Evolutionary conservation across 768 basidiomycete species (phyloP).

Genomic region (Kwoniella mangroviensis): DNA sequence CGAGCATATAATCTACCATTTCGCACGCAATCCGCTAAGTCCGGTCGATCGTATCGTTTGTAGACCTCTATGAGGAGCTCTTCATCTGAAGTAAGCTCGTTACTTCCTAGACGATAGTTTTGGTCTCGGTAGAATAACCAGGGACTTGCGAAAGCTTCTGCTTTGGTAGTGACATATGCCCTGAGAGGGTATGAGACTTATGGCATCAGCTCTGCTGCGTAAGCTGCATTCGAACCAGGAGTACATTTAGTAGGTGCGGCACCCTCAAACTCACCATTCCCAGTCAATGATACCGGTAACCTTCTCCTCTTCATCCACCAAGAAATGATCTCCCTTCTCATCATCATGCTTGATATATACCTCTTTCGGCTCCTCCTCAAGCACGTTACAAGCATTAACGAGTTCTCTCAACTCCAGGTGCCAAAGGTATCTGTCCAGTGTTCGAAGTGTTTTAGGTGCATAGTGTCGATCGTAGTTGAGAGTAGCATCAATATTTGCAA

Average conservation of each 20-base stretch:
- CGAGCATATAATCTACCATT: constrained; percentile 23
- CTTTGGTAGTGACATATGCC: constrained; percentile 23
- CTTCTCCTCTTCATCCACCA: constrained; percentile 41
- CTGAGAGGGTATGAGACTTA: constrained; percentile 1
- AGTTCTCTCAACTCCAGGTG: constrained; percentile 20
- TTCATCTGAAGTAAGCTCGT: constrained; percentile 15
- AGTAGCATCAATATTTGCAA: constrained; percentile 17
- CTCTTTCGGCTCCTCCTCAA: background rate
- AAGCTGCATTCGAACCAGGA: too few species aligned
- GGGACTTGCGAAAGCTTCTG: constrained; percentile 23
- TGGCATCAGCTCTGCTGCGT: too few species aligned
- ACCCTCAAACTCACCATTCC: constrained; percentile 39
- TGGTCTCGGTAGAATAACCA: background rate
- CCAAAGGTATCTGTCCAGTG: constrained; percentile 12
- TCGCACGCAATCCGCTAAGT: constrained; percentile 30
- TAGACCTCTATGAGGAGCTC: constrained; percentile 12
- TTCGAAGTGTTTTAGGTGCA: too few species aligned
- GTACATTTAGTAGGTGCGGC: too few species aligned
- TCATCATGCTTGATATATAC: constrained; percentile 39
- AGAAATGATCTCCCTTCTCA: constrained; percentile 48
- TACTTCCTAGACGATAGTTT: background rate
- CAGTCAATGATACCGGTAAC: constrained; percentile 53
- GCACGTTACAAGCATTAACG: background rate
- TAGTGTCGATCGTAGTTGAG: background rate
- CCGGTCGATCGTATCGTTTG: background rate